Conservation (phyloP, 2,329 filamentous ascomycete genomes). For the Esteya vermicola region DNA sequence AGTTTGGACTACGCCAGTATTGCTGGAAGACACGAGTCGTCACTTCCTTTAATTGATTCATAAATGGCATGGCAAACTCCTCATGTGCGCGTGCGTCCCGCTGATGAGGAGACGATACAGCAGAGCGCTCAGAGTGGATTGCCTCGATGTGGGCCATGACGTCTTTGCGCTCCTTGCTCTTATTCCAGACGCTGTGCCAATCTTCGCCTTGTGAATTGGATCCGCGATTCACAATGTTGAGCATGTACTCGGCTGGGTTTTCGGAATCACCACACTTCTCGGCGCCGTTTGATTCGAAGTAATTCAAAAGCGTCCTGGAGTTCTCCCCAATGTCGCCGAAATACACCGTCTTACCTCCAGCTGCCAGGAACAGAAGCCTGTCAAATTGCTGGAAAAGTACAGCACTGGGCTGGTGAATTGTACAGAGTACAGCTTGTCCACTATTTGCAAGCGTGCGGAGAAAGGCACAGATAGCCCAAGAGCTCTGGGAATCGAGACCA, state of each 20-base stretch:
- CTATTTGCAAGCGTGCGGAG: conserved; percentile 79
- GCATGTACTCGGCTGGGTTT: conserved; percentile 78
- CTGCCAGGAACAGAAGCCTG: conserved; percentile 61
- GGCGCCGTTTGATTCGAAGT: conserved; percentile 64
- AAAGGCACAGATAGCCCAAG: conserved; percentile 79
- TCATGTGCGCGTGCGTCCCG: conserved; percentile 39
- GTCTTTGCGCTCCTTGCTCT: conserved; percentile 37
- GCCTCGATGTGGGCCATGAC: conserved; percentile 43
- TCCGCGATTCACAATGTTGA: conserved; percentile 43
- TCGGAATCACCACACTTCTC: conserved; percentile 48
- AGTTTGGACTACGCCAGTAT: conserved; percentile 79
- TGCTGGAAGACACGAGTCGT: conserved; percentile 69
- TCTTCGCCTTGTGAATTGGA: conserved; percentile 45
- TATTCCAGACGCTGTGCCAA: conserved; percentile 49
- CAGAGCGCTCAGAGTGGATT: conserved; percentile 25
- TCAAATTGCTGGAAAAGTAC: conserved; percentile 91
- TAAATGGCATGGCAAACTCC: conserved; percentile 70
- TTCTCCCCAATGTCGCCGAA: conserved; percentile 60
- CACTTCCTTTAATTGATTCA: conserved; percentile 51
- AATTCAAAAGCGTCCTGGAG: conserved; percentile 52
- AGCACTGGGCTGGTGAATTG: conserved; percentile 92
- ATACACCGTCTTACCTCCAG: conserved; percentile 66
- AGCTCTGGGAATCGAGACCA: conserved; percentile 83
- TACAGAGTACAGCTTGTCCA: conserved; percentile 89
- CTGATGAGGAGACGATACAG: conserved; percentile 18